phyloP scores from a whole-genome alignment of 2,329 filamentous ascomycete species.

The Talaromyces piceae region DNA sequence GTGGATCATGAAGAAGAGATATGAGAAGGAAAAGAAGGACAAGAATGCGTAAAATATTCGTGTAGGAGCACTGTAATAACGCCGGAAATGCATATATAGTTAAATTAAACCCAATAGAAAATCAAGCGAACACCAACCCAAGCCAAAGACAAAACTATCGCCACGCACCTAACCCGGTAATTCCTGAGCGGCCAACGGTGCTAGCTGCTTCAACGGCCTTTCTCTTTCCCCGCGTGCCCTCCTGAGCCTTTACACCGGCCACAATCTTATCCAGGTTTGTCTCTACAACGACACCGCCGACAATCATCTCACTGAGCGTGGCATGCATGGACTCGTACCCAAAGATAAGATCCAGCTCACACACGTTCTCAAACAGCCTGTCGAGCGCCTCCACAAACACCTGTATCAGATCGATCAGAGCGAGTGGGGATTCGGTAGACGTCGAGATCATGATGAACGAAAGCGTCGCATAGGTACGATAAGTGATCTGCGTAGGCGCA shows the following conservation, averaged over 20 bases:
- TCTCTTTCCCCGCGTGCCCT: slow-evolving; percentile 36
- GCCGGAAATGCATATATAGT: not conserved
- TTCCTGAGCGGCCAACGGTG: slow-evolving; percentile 27
- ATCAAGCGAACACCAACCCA: not conserved
- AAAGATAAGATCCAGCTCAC: slow-evolving; percentile 96
- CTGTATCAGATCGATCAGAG: slow-evolving; percentile 92
- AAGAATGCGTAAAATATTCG: too few species aligned
- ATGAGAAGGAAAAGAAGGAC: not conserved
- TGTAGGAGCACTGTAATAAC: too few species aligned
- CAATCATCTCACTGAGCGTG: slow-evolving; percentile 85
- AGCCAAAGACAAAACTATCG: slow-evolving; percentile 17
- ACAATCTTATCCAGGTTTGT: slow-evolving; percentile 85
- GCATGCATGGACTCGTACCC: slow-evolving; percentile 97
- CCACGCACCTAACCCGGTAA: slow-evolving; percentile 34
- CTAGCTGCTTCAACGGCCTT: slow-evolving; percentile 38
- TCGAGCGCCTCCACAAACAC: slow-evolving; percentile 96
- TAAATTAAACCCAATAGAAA: not conserved
- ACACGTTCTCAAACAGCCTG: slow-evolving; percentile 94
- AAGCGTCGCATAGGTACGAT: slow-evolving; percentile 95
- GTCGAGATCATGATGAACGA: slow-evolving; percentile 99
- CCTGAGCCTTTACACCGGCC: slow-evolving; percentile 61
- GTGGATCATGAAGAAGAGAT: too few species aligned
- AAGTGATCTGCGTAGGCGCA: slow-evolving; percentile 89
- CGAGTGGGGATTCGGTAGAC: slow-evolving; percentile 89
- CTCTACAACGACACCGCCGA: slow-evolving; percentile 90